Evolutionary conservation across 2,329 filamentous ascomycete genomes (phyloP).

Genomic region (Alternaria postmessia): DNA sequence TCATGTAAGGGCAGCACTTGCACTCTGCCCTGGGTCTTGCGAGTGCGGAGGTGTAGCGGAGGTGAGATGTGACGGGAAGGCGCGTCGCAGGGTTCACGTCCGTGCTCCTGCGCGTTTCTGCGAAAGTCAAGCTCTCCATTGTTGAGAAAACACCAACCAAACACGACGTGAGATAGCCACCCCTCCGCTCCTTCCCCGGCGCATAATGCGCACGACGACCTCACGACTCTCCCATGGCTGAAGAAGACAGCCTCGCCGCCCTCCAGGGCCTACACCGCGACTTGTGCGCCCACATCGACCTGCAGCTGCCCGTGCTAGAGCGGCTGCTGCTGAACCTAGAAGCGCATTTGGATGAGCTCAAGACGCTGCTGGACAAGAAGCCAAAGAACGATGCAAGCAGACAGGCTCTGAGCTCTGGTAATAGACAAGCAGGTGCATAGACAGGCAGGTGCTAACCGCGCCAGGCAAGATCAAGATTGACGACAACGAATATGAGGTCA

Average conservation of each 20-base stretch:
- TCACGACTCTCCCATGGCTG: conserved; percentile 67
- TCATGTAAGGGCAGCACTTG: neutral
- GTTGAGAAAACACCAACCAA: conserved; percentile 33
- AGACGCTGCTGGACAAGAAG: conserved; percentile 76
- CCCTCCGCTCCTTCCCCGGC: conserved; percentile 19
- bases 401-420: conserved; percentile 61
- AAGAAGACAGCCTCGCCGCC: conserved; percentile 74
- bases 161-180: conserved; percentile 29
- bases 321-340: conserved; percentile 73
- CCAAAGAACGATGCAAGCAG: conserved; percentile 78
- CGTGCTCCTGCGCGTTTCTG: conserved; percentile 40
- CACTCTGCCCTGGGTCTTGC: neutral
- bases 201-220: conserved; percentile 42
- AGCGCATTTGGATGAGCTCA: conserved; percentile 71
- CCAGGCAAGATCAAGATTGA: conserved; percentile 78
- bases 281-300: conserved; percentile 77
- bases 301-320: conserved; percentile 73
- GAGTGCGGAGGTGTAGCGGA: conserved; percentile 30
- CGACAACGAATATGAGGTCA: conserved; percentile 79
- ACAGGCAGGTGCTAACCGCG: conserved; percentile 21
- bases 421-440: neutral
- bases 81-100: conserved; percentile 27
- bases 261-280: conserved; percentile 88
- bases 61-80: conserved; percentile 17
- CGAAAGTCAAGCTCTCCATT: conserved; percentile 29